A percentile compares a stretch with the other conserved stretches of the same genome.
phyloP scores from a whole-genome alignment of 2,329 filamentous ascomycete genomes.

The Colletotrichum navitas region DNA sequence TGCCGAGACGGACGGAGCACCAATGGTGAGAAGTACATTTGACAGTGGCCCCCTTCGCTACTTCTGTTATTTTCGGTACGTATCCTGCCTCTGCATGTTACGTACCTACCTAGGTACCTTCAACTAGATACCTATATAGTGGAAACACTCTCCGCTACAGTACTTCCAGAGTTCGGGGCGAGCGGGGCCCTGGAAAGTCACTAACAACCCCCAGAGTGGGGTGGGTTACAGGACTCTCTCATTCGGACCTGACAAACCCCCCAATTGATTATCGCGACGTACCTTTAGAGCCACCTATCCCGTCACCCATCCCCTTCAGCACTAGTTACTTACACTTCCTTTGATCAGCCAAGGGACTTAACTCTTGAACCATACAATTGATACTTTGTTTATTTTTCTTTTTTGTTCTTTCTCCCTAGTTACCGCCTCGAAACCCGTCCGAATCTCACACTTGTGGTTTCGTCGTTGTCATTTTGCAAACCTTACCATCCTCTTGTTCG shows the following conservation, averaged over 20 bases:
- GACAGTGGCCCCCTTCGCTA: neutral
- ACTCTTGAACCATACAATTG: neutral
- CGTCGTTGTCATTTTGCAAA: neutral
- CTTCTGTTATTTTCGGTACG: neutral
- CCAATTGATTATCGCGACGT: slow-evolving; percentile 10
- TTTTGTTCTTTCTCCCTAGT: neutral
- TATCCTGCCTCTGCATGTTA: neutral
- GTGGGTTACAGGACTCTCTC: slow-evolving; percentile 7
- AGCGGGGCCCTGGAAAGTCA: neutral
- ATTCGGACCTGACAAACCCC: slow-evolving; percentile 19
- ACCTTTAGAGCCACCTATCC: slow-evolving; percentile 11
- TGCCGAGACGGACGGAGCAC: neutral
- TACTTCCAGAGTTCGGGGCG: neutral
- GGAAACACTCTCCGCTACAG: neutral
- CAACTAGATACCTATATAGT: neutral
- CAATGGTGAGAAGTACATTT: slow-evolving; percentile 12
- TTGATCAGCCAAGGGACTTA: neutral
- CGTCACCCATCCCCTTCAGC: slow-evolving; percentile 5
- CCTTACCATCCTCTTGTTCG: neutral
- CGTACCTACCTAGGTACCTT: no score
- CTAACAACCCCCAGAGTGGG: neutral
- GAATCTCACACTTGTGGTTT: neutral
- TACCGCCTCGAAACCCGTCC: neutral
- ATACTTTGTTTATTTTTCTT: neutral
- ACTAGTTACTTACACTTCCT: neutral